Percentiles rank a stretch among this genome's conserved stretches.
phyloP scores from a whole-genome alignment of 805 yeast genomes.

The Nakazawaea wickerhamii region DNA sequence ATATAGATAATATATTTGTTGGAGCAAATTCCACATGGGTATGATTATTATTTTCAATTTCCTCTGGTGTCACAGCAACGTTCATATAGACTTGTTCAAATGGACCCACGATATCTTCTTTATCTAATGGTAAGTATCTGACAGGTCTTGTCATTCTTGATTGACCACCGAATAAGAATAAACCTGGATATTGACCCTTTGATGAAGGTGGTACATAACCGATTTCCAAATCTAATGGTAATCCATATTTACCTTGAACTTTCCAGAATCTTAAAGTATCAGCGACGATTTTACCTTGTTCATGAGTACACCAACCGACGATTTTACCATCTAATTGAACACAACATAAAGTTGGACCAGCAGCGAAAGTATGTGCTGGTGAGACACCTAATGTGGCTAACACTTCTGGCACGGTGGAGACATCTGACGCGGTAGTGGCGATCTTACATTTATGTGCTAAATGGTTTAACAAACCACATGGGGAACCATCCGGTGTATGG shows the following conservation, averaged over 20 bases:
- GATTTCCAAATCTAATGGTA: conserved; percentile 84
- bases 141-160: conserved; percentile 97
- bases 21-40: conserved; percentile 94
- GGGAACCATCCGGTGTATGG: conserved; percentile 99
- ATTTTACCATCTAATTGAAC: conserved; percentile 91
- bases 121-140: conserved; percentile 78
- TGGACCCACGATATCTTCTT: conserved; percentile 88
- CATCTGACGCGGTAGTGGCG: conserved; percentile 72
- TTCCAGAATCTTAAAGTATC: conserved; percentile 91
- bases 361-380: conserved; percentile 72
- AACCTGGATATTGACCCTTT: conserved; percentile 96
- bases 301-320: conserved; percentile 91
- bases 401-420: conserved; percentile 59
- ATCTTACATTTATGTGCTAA: conserved; percentile 92
- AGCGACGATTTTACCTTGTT: conserved; percentile 79
- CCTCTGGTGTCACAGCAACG: conserved; percentile 90
- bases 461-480: conserved; percentile 96
- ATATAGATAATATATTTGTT: conserved; percentile 86
- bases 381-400: conserved; percentile 73
- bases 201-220: conserved; percentile 96
- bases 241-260: conserved; percentile 69
- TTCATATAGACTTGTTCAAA: conserved; percentile 97
- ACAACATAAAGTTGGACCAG: conserved; percentile 85
- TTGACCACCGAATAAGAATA: conserved; percentile 84
- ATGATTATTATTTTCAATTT: conserved; percentile 75